A percentile compares a stretch with the other conserved stretches of the same genome.
These are phyloP conservation scores for Lophium mytilinum DNA, from an alignment of 495 filamentous ascomycete genomes.

Conservation along the genomic window DNA sequence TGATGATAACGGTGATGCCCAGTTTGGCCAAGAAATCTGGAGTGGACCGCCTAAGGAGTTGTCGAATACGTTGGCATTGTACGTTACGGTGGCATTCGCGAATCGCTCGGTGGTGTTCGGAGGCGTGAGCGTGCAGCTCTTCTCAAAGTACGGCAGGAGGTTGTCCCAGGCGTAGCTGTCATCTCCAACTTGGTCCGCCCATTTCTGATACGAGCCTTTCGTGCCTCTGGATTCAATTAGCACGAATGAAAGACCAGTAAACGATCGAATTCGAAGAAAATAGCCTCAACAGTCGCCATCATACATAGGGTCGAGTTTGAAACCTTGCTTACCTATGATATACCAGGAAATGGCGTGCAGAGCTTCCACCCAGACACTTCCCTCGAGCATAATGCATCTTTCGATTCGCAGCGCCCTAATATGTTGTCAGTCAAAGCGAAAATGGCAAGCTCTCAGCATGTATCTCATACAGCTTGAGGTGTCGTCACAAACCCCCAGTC, in stretches of 20 bases:
- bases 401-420: conserved; percentile 31
- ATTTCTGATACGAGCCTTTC: conserved; percentile 40
- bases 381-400: conserved; percentile 37
- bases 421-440: background rate
- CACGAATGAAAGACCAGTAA: background rate
- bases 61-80: conserved; percentile 25
- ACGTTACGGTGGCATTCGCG: conserved; percentile 40
- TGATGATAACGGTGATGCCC: background rate
- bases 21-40: conserved; percentile 16
- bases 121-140: conserved; percentile 43
- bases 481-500: conserved; percentile 13
- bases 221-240: conserved; percentile 21
- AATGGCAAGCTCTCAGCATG: background rate
- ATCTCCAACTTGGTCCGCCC: conserved; percentile 52
- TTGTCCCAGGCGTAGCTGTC: conserved; percentile 45
- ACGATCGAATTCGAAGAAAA: no score
- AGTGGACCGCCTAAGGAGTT: conserved; percentile 2
- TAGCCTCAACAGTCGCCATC: no score
- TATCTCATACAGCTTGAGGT: background rate
- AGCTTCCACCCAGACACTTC: conserved; percentile 40
- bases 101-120: conserved; percentile 35
- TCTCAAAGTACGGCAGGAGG: conserved; percentile 48
- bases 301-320: no score
- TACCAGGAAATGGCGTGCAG: conserved; percentile 46
- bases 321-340: conserved; percentile 31